Conservation (phyloP, 2,329 filamentous ascomycete species). For the Dactylonectria macrodidyma region DNA sequence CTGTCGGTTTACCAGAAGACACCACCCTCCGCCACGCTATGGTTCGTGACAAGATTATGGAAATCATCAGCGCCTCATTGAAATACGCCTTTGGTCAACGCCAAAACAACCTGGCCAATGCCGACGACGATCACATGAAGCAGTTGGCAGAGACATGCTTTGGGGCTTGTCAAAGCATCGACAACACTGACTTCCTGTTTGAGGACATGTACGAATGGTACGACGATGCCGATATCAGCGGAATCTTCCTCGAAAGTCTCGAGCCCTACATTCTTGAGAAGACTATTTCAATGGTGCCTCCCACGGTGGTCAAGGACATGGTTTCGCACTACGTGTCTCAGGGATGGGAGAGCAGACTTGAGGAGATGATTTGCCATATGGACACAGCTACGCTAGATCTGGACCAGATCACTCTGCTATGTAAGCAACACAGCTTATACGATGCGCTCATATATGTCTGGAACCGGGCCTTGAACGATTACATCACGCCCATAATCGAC, state of each 20-base stretch:
- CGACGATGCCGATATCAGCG: constrained; percentile 80
- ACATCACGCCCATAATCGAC: constrained; percentile 90
- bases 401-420: constrained; percentile 91
- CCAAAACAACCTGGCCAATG: constrained; percentile 61
- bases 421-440: constrained; percentile 92
- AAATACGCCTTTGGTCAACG: constrained; percentile 87
- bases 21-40: constrained; percentile 81
- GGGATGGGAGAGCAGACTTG: constrained; percentile 83
- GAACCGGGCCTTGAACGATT: constrained; percentile 92
- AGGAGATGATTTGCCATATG: constrained; percentile 95
- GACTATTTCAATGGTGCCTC: constrained; percentile 82
- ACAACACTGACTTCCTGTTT: constrained; percentile 87
- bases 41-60: constrained; percentile 89
- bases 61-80: constrained; percentile 93
- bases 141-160: constrained; percentile 90
- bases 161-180: constrained; percentile 83
- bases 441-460: constrained; percentile 97
- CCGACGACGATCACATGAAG: constrained; percentile 74
- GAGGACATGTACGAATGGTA: constrained; percentile 93
- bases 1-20: constrained; percentile 92
- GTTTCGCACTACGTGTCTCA: constrained; percentile 85
- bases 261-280: constrained; percentile 90
- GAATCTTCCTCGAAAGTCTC: constrained; percentile 88
- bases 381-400: constrained; percentile 93
- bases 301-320: constrained; percentile 87